Conservation (phyloP, 208 protist genomes). For the Endotrypanum monterogeii region DNA sequence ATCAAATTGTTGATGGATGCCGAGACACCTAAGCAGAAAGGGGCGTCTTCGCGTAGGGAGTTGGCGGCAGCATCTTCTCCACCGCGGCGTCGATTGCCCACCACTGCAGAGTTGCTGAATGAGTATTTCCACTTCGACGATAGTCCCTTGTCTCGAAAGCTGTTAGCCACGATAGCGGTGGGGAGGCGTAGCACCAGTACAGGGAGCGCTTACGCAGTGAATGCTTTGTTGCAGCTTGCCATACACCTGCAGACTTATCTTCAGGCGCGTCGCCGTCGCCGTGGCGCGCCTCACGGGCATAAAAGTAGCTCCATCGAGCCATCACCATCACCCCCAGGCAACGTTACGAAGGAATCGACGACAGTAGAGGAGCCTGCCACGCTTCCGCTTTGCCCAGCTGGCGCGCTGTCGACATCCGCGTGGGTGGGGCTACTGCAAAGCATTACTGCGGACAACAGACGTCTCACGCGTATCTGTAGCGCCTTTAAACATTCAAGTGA, state of each 20-base stretch:
- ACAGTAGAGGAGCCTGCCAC: not conserved
- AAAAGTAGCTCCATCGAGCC: not conserved
- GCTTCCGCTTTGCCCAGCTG: constrained; percentile 44
- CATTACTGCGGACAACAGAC: constrained; percentile 42
- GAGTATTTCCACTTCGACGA: constrained; percentile 40
- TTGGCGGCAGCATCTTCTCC: not conserved
- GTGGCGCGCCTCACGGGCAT: not conserved
- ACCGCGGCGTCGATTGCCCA: not conserved
- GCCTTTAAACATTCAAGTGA: constrained; percentile 11
- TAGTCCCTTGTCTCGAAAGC: constrained; percentile 23
- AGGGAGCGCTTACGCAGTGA: constrained; percentile 30
- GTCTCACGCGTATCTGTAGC: constrained; percentile 33
- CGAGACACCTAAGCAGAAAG: constrained; percentile 3
- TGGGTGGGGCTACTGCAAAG: constrained; percentile 52
- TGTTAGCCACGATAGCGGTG: constrained; percentile 12
- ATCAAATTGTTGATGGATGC: constrained; percentile 23
- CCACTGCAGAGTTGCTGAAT: constrained; percentile 10
- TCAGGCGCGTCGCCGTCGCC: not conserved
- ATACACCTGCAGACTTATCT: constrained; percentile 28
- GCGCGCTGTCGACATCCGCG: constrained; percentile 37
- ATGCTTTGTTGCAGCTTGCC: constrained; percentile 32
- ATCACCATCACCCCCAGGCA: not conserved
- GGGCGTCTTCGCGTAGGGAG: not conserved
- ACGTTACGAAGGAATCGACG: not conserved
- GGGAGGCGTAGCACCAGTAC: constrained; percentile 24